phyloP scores from a whole-genome alignment of 257 asterid genomes.

The Coffea eugenioides region DNA sequence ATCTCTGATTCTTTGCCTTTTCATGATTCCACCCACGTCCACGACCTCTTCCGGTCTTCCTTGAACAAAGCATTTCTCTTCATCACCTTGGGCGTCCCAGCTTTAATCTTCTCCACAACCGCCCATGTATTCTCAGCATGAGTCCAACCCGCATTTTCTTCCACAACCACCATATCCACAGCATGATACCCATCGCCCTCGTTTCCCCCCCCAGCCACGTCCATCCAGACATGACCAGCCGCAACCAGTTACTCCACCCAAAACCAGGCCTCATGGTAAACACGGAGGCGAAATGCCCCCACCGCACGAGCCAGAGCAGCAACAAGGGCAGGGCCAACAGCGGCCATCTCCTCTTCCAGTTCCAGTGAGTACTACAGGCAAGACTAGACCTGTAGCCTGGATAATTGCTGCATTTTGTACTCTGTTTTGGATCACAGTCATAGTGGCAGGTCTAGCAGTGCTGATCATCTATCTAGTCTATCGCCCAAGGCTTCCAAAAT shows the following conservation, averaged over 20 bases:
- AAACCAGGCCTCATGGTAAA: not conserved
- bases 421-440: slow-evolving; percentile 78
- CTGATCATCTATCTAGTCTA: slow-evolving; percentile 69
- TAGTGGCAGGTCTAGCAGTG: slow-evolving; percentile 64
- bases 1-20: slow-evolving; percentile 35
- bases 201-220: slow-evolving; percentile 4
- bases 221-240: not conserved
- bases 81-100: slow-evolving; percentile 8
- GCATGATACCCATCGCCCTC: not conserved
- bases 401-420: slow-evolving; percentile 68
- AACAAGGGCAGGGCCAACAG: slow-evolving; percentile 2
- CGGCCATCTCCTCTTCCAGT: slow-evolving; percentile 12
- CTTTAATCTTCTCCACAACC: not conserved
- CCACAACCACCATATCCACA: slow-evolving; percentile 23
- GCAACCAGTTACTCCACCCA: not conserved
- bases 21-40: slow-evolving; percentile 10
- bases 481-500: slow-evolving; percentile 73
- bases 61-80: not conserved
- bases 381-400: slow-evolving; percentile 72
- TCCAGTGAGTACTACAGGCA: slow-evolving; percentile 8
- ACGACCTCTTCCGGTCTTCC: slow-evolving; percentile 1
- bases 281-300: not conserved
- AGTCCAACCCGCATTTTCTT: slow-evolving; percentile 42
- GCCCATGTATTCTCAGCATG: slow-evolving; percentile 24
- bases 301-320: slow-evolving; percentile 11